These are phyloP conservation scores for Lasiodiplodia citricola DNA, from an alignment of 2,329 filamentous ascomycete species.

Conservation along the genomic window DNA sequence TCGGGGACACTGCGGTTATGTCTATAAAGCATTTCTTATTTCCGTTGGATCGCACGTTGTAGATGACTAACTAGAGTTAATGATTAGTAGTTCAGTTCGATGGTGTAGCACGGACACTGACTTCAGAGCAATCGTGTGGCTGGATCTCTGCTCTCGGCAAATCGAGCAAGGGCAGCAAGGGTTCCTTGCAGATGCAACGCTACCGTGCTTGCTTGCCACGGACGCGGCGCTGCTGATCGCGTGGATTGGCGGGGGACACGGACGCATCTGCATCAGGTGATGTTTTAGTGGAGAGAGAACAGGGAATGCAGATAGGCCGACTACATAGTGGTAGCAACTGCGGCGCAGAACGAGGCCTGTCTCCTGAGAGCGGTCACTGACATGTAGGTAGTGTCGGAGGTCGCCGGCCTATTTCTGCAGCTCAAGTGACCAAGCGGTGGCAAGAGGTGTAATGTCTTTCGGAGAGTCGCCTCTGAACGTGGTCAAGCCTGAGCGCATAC, in stretches of 20 bases:
- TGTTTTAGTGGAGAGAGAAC: background rate
- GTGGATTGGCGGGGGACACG: background rate
- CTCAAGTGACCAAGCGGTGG: background rate
- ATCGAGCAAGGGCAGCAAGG: background rate
- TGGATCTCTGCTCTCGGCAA: background rate
- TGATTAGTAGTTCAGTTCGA: too few species aligned
- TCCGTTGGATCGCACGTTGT: too few species aligned
- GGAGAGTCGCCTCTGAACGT: background rate
- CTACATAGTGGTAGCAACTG: background rate
- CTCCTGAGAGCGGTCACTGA: background rate
- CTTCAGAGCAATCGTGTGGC: background rate
- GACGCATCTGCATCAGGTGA: constrained; percentile 8
- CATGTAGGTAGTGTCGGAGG: background rate
- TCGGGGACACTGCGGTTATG: background rate
- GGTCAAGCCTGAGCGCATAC: constrained; percentile 3
- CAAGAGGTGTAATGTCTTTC: background rate
- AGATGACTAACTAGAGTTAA: too few species aligned
- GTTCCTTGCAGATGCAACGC: constrained; percentile 11
- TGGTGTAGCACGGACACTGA: background rate
- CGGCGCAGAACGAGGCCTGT: background rate
- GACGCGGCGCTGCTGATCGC: background rate
- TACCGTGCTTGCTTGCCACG: background rate
- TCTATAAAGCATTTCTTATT: background rate
- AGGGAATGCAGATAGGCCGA: background rate
- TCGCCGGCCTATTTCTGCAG: background rate